Evolutionary conservation across 129 eudicot genomes (phyloP).

Genomic region (carrot (Daucus carota)): DH1_v3.0 NC_030389.2:31701001-31701500

Average conservation of each 20-base stretch:
- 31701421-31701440: conserved; percentile 40
- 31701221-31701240: not conserved
- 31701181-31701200: conserved; percentile 7
- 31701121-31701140: not conserved
- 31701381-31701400: conserved; percentile 40
- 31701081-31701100: not conserved
- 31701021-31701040: conserved; percentile 3
- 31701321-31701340: conserved; percentile 33
- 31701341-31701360: conserved; percentile 24
- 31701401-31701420: conserved; percentile 18
- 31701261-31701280: not conserved
- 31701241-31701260: not conserved
- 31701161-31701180: not conserved
- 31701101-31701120: not conserved
- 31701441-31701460: conserved; percentile 29
- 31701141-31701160: not conserved
- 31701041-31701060: not conserved
- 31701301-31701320: conserved; percentile 3
- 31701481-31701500: conserved; percentile 65
- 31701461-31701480: conserved; percentile 67
- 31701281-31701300: not conserved
- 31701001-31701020: not conserved
- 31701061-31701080: not conserved
- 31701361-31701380: conserved; percentile 15
- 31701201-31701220: conserved; percentile 8